These are phyloP conservation scores for Rachicladosporium sp. DNA, from an alignment of 2,329 filamentous ascomycete genomes.

Conservation along the genomic window DNA sequence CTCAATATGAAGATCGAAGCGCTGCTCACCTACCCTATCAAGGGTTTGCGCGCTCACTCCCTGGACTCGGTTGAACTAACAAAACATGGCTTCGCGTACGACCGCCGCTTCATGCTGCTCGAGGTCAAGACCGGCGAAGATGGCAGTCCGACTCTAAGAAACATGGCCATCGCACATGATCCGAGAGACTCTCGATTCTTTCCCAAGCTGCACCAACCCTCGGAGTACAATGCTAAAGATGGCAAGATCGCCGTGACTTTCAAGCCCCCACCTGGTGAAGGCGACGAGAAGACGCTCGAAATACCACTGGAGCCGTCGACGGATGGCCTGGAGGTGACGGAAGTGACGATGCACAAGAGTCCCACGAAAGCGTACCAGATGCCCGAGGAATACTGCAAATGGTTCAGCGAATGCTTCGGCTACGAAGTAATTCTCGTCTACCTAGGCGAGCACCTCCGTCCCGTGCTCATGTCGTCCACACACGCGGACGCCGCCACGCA, in stretches of 20 bases:
- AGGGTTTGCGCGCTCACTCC: slow-evolving; percentile 30
- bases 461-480: slow-evolving; percentile 26
- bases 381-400: slow-evolving; percentile 28
- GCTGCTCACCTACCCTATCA: slow-evolving; percentile 38
- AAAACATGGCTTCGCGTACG: slow-evolving; percentile 33
- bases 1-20: slow-evolving; percentile 23
- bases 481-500: background rate
- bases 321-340: slow-evolving; percentile 22
- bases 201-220: slow-evolving; percentile 23
- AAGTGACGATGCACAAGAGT: slow-evolving; percentile 34
- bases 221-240: slow-evolving; percentile 16
- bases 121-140: slow-evolving; percentile 23
- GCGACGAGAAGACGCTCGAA: slow-evolving; percentile 17
- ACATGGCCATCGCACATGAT: slow-evolving; percentile 31
- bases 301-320: slow-evolving; percentile 30
- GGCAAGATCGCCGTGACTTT: slow-evolving; percentile 28
- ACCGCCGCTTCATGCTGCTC: slow-evolving; percentile 33
- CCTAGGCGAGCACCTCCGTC: slow-evolving; percentile 29
- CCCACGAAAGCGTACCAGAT: slow-evolving; percentile 32
- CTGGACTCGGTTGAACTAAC: slow-evolving; percentile 29
- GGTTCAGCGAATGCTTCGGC: slow-evolving; percentile 34
- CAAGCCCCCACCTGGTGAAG: slow-evolving; percentile 22
- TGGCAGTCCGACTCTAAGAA: slow-evolving; percentile 19
- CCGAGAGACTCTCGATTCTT: slow-evolving; percentile 31
- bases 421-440: slow-evolving; percentile 32